Evolutionary conservation across 305 asterid genomes (phyloP).

Genomic region (Rubia peregrina): DNA sequence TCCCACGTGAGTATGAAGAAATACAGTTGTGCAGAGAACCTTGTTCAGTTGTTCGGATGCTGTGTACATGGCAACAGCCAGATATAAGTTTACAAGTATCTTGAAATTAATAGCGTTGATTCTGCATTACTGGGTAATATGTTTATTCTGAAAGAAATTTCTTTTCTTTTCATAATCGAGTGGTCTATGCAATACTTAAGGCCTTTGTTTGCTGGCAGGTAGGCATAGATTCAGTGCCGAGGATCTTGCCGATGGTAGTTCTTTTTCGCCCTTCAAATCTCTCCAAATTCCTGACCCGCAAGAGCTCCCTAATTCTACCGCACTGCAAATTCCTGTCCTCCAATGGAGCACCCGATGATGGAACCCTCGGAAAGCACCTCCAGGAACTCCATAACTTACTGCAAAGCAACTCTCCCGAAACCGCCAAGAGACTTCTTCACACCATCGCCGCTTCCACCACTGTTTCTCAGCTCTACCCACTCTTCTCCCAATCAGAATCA

Average conservation of each 20-base stretch:
- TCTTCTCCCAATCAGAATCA: neutral
- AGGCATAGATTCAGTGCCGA: no score
- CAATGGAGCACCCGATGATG: neutral
- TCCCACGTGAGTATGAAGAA: no score
- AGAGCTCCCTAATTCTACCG: neutral
- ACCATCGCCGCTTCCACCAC: neutral
- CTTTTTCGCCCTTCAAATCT: neutral
- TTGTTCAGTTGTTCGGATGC: constrained; percentile 78
- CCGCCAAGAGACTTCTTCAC: neutral
- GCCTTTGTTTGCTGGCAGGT: no score
- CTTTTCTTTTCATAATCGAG: no score
- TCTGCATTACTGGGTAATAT: constrained; percentile 47
- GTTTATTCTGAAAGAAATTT: neutral
- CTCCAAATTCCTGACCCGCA: neutral
- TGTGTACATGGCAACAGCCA: constrained; percentile 59
- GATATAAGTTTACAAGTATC: constrained; percentile 58
- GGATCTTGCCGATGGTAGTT: no score
- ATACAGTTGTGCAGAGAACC: constrained; percentile 25
- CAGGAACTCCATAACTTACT: neutral
- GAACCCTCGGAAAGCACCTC: neutral
- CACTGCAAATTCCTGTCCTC: constrained; percentile 1
- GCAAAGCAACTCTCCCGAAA: neutral
- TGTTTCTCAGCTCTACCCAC: neutral
- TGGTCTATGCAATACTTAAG: no score
- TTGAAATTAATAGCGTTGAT: no score